phyloP scores from a whole-genome alignment of 768 basidiomycete species.

The Scleroderma citrinum region DNA sequence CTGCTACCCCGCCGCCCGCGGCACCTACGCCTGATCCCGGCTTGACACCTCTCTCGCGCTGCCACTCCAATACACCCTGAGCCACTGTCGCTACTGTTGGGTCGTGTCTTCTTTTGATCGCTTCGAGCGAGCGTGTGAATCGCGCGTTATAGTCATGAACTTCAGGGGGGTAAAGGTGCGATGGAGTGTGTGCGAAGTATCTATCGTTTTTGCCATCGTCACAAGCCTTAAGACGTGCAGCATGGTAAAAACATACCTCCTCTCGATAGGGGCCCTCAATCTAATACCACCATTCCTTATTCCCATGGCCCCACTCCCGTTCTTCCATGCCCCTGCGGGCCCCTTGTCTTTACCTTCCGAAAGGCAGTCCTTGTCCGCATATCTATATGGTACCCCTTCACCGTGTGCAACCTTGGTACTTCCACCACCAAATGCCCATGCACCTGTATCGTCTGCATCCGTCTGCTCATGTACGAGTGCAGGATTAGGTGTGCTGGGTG shows the following conservation, averaged over 20 bases:
- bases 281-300: conserved; percentile 52
- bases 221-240: conserved; percentile 1
- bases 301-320: conserved; percentile 5
- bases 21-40: conserved; percentile 23
- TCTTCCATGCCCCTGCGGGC: background rate
- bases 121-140: conserved; percentile 82
- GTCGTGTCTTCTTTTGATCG: conserved; percentile 92
- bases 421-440: background rate
- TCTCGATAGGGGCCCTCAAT: conserved; percentile 77
- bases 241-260: conserved; percentile 49
- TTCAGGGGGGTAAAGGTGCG: conserved; percentile 82
- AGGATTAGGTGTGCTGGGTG: conserved; percentile 78
- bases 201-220: conserved; percentile 31
- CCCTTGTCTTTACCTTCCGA: conserved; percentile 4
- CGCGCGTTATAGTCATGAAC: conserved; percentile 88
- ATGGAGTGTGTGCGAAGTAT: conserved; percentile 77
- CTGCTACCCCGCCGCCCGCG: conserved; percentile 11
- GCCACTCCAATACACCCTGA: conserved; percentile 96
- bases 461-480: conserved; percentile 36
- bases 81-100: conserved; percentile 97
- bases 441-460: conserved; percentile 13
- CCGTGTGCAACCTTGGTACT: background rate
- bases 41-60: conserved; percentile 42
- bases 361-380: background rate
- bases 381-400: background rate